Base-by-base conservation (phyloP, 495 filamentous ascomycete species). In the Penicillium goetzii region DNA sequence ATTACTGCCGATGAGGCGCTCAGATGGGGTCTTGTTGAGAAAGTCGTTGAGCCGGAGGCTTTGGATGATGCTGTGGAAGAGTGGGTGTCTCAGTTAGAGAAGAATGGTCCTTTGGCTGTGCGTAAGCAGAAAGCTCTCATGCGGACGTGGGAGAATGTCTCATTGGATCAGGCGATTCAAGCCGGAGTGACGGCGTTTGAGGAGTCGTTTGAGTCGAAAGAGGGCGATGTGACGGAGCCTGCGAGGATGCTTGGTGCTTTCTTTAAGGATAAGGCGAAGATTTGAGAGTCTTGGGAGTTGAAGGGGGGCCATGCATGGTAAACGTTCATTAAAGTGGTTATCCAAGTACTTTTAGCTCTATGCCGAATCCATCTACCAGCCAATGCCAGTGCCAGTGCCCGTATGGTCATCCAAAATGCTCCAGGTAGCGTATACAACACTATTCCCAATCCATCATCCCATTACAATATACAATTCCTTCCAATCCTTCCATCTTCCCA, bases 91-190 rank as follows among this genome's bases (percentile, higher is more conserved):
- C 56, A 66, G 30, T 58, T 76, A 36, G 72, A 72, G 53, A 64
- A 63, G 63, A 73, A 66, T 65, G 65, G 70, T 8, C 62, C 68
- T 8, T 21, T 58, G 30, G 70, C 68, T 30, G 68, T 71, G 56
- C 61, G 70, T 4, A 61, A 55, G 9, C 70, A 73, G 59, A 73
- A 73, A 53, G 55, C 66, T 21, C 56, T 72, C 6, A 72, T 72
- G 40, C 61, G 62, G 34, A 64, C 56, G 12, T 73, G 70, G 68
- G 68, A 73, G 53, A 54, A 61, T 28, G 49, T 67, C 5, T 67
- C 68, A 2, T 14, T 71, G 49, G 63, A 68, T 8, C 33, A 59
- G 32, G 68, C 60, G 2, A 68, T 72, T 41, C 34, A 56, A 26
- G 68, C 68, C 7, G 65, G 70, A 4, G 58, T 73, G 1, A 50